A percentile compares a stretch with the other conserved stretches of the same genome.
Evolutionary conservation across 352 stramenopile genomes (phyloP).

Genomic region (Pythium rishiriense): DNA sequence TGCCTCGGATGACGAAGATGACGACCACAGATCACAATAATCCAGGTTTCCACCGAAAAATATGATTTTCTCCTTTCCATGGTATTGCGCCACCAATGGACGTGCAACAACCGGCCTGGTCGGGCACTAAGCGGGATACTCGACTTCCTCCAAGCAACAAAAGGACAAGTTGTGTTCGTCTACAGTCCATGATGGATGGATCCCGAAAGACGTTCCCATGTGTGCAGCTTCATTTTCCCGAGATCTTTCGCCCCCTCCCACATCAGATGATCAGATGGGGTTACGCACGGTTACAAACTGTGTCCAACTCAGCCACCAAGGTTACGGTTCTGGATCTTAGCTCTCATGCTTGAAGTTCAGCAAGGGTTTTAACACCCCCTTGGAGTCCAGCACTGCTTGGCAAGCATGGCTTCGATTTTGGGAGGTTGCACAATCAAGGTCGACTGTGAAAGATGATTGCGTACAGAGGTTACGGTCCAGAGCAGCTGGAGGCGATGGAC

Average conservation of each 20-base stretch:
- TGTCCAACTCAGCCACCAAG: background rate
- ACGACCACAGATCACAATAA: background rate
- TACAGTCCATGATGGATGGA: background rate
- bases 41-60: slow-evolving; percentile 2
- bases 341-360: slow-evolving; percentile 24
- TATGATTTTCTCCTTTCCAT: background rate
- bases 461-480: background rate
- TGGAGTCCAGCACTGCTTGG: background rate
- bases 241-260: slow-evolving; percentile 13
- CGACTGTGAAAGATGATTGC: background rate
- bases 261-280: slow-evolving; percentile 26
- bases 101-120: background rate
- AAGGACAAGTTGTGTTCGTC: background rate
- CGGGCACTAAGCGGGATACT: background rate
- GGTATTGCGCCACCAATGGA: background rate
- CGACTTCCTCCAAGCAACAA: background rate
- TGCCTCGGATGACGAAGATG: slow-evolving; percentile 30
- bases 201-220: background rate
- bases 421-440: slow-evolving; percentile 3
- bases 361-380: slow-evolving; percentile 15
- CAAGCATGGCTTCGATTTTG: background rate
- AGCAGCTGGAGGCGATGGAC: slow-evolving; percentile 2
- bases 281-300: slow-evolving; percentile 13
- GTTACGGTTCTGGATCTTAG: background rate
- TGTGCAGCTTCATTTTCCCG: background rate